Percentiles rank a stretch among this genome's conserved stretches.
Conservation (phyloP, 805 yeast genomes). For the Hermanozyma aechmeae region DNA sequence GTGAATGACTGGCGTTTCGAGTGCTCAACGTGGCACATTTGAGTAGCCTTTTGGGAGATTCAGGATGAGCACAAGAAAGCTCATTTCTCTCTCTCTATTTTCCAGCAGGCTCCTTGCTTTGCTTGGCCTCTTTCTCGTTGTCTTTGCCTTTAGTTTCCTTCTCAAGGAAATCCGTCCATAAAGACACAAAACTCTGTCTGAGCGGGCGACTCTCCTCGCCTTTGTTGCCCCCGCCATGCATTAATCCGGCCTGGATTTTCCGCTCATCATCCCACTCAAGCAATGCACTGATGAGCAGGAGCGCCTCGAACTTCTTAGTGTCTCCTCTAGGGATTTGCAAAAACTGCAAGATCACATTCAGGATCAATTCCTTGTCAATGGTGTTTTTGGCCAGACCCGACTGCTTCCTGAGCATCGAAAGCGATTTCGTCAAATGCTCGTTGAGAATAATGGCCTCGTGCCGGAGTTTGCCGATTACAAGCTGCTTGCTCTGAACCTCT, state of each 20-base stretch:
- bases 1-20: no score
- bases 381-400: conserved; percentile 51
- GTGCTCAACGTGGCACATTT: no score
- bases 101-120: no score
- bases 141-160: no score
- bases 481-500: conserved; percentile 51
- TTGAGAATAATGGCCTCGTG: conserved; percentile 91
- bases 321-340: conserved; percentile 87
- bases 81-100: no score
- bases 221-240: conserved; percentile 17
- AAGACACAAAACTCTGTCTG: conserved; percentile 52
- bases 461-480: conserved; percentile 80
- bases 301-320: conserved; percentile 87
- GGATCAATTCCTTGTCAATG: conserved; percentile 81
- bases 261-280: conserved; percentile 84
- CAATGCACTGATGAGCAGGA: conserved; percentile 72
- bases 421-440: conserved; percentile 91
- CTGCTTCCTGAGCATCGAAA: conserved; percentile 72
- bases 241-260: conserved; percentile 65
- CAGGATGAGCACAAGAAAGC: no score
- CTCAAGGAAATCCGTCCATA: conserved; percentile 76
- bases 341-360: conserved; percentile 79
- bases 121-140: no score
- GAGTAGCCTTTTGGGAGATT: no score
- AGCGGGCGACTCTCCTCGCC: conserved; percentile 15